Evolutionary conservation across 495 filamentous ascomycete genomes (phyloP).

Genomic region (Penicillium lagena): DNA sequence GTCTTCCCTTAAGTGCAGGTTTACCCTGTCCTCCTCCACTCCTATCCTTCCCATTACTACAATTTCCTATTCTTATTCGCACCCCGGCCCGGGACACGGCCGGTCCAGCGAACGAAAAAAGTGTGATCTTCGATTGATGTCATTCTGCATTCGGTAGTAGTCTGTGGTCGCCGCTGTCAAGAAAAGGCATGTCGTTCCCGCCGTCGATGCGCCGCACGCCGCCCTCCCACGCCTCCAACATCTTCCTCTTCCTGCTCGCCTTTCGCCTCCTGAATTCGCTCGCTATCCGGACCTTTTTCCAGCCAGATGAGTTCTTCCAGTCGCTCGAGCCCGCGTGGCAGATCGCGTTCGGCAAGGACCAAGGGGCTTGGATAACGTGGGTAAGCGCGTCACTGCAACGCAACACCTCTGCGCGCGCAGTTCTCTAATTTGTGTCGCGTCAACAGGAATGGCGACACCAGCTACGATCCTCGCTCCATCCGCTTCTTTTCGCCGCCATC

Average conservation of each 20-base stretch:
- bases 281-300: constrained; percentile 86
- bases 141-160: too few species aligned
- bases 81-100: too few species aligned
- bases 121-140: too few species aligned
- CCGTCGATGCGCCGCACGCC: not conserved
- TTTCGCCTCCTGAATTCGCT: constrained; percentile 85
- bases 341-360: constrained; percentile 68
- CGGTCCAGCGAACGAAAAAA: too few species aligned
- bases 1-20: too few species aligned
- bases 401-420: not conserved
- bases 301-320: constrained; percentile 99
- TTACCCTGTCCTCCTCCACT: too few species aligned
- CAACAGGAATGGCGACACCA: constrained; percentile 86
- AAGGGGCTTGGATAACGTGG: constrained; percentile 95
- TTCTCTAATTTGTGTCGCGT: constrained; percentile 1
- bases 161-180: too few species aligned
- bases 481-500: constrained; percentile 69
- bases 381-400: constrained; percentile 40
- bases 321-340: constrained; percentile 93
- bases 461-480: constrained; percentile 89
- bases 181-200: not conserved
- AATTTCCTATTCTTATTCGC: not conserved
- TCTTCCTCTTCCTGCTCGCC: constrained; percentile 60
- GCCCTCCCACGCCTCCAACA: constrained; percentile 13
- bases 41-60: not conserved